phyloP scores from a whole-genome alignment of 1,139 yeast species.

The Kurtzmaniella quercitrusa region DNA sequence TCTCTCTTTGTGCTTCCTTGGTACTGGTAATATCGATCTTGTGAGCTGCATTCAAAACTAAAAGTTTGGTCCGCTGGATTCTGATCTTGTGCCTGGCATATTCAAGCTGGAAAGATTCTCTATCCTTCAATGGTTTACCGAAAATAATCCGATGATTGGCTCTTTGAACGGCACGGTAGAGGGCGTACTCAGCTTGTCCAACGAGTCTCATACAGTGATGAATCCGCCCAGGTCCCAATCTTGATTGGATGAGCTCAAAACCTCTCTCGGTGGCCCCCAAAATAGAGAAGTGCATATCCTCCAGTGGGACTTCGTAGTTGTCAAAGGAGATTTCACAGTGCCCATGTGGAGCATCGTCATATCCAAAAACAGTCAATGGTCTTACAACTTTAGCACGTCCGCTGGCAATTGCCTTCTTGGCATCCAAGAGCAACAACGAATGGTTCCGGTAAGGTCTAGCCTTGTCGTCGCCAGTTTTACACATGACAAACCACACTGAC shows the following conservation, averaged over 20 bases:
- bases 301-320: constrained; percentile 45
- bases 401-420: constrained; percentile 45
- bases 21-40: constrained; percentile 56
- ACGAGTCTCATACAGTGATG: constrained; percentile 73
- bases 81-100: constrained; percentile 59
- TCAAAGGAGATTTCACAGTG: constrained; percentile 60
- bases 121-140: constrained; percentile 50
- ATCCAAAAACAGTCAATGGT: constrained; percentile 58
- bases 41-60: constrained; percentile 64
- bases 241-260: constrained; percentile 63
- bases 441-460: constrained; percentile 48
- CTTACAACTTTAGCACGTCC: constrained; percentile 51
- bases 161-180: constrained; percentile 48
- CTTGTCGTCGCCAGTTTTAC: constrained; percentile 45
- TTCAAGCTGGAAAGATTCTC: constrained; percentile 49
- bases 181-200: constrained; percentile 63
- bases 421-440: constrained; percentile 56
- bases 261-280: constrained; percentile 57
- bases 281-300: constrained; percentile 34
- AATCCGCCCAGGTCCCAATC: constrained; percentile 70
- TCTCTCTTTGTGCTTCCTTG: constrained; percentile 54
- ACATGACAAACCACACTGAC: constrained; percentile 63
- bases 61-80: constrained; percentile 52
- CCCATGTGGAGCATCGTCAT: constrained; percentile 74
- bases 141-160: constrained; percentile 55